phyloP scores from a whole-genome alignment of 1,139 yeast genomes.

The Debaryomycetaceae sp. region DNA sequence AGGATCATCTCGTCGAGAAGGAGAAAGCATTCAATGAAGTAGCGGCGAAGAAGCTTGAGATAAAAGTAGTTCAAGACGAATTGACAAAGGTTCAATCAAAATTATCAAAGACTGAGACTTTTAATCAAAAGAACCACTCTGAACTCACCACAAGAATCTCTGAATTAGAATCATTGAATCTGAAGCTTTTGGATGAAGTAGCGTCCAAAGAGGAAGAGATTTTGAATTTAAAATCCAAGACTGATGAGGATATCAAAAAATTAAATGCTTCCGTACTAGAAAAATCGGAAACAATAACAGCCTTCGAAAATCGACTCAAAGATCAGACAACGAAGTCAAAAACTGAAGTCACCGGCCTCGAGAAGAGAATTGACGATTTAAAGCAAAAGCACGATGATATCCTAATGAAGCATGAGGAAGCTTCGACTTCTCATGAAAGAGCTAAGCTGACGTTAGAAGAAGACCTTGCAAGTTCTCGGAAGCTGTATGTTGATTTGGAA shows the following conservation, averaged over 20 bases:
- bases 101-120: neutral
- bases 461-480: slow-evolving; percentile 5
- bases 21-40: neutral
- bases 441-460: slow-evolving; percentile 3
- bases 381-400: slow-evolving; percentile 1
- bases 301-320: slow-evolving; percentile 1
- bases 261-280: neutral
- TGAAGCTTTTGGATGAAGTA: neutral
- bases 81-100: no score
- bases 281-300: neutral
- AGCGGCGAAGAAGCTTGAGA: slow-evolving; percentile 1
- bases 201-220: neutral
- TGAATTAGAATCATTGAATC: neutral
- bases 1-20: neutral
- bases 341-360: neutral
- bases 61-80: neutral
- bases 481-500: slow-evolving; percentile 5
- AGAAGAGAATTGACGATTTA: slow-evolving; percentile 3
- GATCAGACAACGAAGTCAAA: slow-evolving; percentile 1
- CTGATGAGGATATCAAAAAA: neutral
- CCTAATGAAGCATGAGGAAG: neutral
- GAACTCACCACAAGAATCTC: neutral
- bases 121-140: neutral
- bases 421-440: neutral
- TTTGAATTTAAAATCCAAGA: neutral